Evolutionary conservation across 306 rosid species (phyloP), one percentile per base, ranked within the genome.

Genomic region (Abrus pulchellus): DNA sequence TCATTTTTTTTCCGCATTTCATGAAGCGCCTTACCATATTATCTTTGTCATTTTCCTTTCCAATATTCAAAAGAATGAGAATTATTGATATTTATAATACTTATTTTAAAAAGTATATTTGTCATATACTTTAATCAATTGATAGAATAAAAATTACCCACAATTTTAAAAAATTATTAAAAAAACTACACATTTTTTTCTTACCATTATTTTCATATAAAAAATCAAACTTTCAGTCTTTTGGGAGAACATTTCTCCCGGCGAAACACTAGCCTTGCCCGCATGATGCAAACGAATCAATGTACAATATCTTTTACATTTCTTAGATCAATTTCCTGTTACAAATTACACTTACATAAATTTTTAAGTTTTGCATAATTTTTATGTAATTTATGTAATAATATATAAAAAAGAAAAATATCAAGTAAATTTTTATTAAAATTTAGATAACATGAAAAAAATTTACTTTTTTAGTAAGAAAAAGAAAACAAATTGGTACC

Each of bases 211-310:
- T 54, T 56, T 44, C 9, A 45, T 47, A 4, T 34, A 4, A 44
- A 47, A 1, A 68, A 38, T 1, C 27, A 9, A n/a, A 78, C 41
- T 47, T 27, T 27, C 13, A 59, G 13, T 32, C 38, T 57, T 47
- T 7, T n/a, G 34, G n/a, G 5, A 29, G 36, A 61, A 71, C 41
- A 49, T 52, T 50, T 29, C 6, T 63, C 56, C n/a, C 57, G 52
- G 3, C 50, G 27, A 71, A 28, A 59, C 53, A 33, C 59, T 44
- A 56, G 20, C 11, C 53, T 38, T 34, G 68, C 32, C 50, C 44
- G 11, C 33, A 30, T 69, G 53, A 57, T 14, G 44, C 50, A 59
- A 29, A 3, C 3, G 41, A 74, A 12, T 64, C 29, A 70, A 87
- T 52, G 78, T 50, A 43, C 47, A 32, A 71, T 65, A n/a, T 5